A percentile compares a stretch with the other conserved stretches of the same genome.
Conservation (phyloP, 495 filamentous ascomycete genomes). For the Annulohypoxylon bovei region DNA sequence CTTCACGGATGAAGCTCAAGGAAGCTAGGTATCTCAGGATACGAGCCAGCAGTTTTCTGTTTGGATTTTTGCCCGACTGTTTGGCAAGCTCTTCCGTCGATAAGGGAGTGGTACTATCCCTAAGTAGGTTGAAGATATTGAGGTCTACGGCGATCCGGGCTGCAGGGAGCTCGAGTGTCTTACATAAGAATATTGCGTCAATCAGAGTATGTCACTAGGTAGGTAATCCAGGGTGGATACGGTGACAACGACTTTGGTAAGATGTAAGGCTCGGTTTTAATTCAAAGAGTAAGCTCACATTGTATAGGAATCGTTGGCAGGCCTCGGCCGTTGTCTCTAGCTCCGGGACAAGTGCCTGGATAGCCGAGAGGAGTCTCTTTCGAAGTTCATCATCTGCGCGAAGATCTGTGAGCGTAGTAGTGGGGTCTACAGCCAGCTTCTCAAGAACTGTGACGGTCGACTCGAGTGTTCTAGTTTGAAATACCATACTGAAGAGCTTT, state of each 20-base stretch:
- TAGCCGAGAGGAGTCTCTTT: conserved; percentile 24
- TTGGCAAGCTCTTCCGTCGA: conserved; percentile 31
- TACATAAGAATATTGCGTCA: not conserved
- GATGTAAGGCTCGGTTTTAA: not conserved
- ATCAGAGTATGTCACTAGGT: not conserved
- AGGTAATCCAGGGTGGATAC: too few relatives aligned
- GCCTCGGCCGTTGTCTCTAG: conserved; percentile 29
- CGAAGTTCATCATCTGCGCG: conserved; percentile 24
- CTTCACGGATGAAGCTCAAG: conserved; percentile 24
- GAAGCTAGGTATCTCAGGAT: conserved; percentile 37
- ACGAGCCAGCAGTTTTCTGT: conserved; percentile 26
- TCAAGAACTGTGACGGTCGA: conserved; percentile 22
- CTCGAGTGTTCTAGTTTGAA: not conserved
- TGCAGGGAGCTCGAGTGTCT: conserved; percentile 22
- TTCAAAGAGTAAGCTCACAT: conserved; percentile 1
- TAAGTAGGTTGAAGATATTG: conserved; percentile 27
- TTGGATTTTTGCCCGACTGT: conserved; percentile 19
- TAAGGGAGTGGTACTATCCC: conserved; percentile 16
- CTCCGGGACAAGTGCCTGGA: conserved; percentile 21
- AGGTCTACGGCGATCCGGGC: conserved; percentile 33
- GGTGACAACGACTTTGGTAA: too few relatives aligned
- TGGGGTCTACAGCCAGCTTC: not conserved
- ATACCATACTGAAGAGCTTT: not conserved
- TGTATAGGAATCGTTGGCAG: conserved; percentile 30
- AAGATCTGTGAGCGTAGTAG: not conserved